Base-by-base conservation (phyloP, 345 rosid species). In the Viola odorata region DNA sequence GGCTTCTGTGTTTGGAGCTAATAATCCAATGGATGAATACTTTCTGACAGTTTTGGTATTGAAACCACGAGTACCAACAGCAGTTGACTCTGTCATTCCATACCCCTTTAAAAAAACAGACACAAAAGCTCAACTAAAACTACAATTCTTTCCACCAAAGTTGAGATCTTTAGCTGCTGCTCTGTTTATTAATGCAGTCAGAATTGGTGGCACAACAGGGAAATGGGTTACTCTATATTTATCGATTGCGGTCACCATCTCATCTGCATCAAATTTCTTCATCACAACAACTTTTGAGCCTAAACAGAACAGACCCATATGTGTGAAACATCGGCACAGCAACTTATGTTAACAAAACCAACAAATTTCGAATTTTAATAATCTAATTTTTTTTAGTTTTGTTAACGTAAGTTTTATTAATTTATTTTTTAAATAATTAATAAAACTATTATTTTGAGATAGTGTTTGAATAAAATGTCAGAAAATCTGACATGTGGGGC, bases 1-100 rank as follows among this genome's bases (percentile, higher is more conserved):
- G 39, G 96, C 96, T 80, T 91, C 77, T 64, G 62, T 85, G 60
- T 91, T 91, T 65, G 95, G 91, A 63, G 98, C 96, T 53, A 91
- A 61, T 37, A 86, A 82, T 61, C 95, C 98, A 40, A 85, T 70
- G 5, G 98, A 91, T 58, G 76, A 64, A 69, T 88, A 76, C 55
- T 76, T 85, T 37, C 12, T 47, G 50, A 48, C 61, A 51, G 65
- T 50, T 65, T 73, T 44, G 2, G 81, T 67, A 68, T 89, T 89
- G 69, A 82, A 78, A 16, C 95, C 91, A 3, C 92, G 90, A 56
- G 95, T 85, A 53, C 91, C 96, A 16, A 88, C 91, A 41, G 95
- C 95, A 0, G 90, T 81, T 9, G 91, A 79, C 67, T 91, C 96
- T 1, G 98, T 85, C 91, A 88, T 69, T 38, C 96, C 98, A 77